Percentiles rank a stretch among this genome's conserved stretches.
phyloP scores from a whole-genome alignment of 2,329 filamentous ascomycete genomes.

The Aspergillus oerlinghausenensis region DNA sequence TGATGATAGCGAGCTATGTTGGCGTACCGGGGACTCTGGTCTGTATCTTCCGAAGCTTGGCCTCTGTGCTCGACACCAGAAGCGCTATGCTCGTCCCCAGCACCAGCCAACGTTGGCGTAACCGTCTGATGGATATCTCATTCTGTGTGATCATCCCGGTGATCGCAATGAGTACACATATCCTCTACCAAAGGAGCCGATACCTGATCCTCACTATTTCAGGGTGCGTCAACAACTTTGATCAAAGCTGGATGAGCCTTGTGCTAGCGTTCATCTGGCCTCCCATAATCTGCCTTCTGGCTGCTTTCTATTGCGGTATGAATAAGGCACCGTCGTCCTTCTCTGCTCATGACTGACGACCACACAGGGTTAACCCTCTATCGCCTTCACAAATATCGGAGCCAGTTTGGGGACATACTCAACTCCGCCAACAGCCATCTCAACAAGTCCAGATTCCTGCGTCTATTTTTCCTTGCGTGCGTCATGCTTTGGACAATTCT shows the following conservation, averaged over 20 bases:
- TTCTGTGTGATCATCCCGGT: conserved; percentile 55
- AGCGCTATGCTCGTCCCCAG: conserved; percentile 50
- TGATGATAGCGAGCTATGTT: conserved; percentile 51
- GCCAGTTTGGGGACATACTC: conserved; percentile 54
- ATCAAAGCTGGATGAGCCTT: conserved; percentile 55
- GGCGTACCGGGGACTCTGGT: conserved; percentile 50
- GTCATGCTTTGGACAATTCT: conserved; percentile 53
- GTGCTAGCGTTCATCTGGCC: conserved; percentile 55
- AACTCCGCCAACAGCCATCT: conserved; percentile 47
- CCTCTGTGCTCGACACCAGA: conserved; percentile 57
- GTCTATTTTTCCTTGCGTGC: conserved; percentile 48
- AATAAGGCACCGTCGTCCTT: conserved; percentile 22
- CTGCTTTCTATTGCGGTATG: conserved; percentile 54
- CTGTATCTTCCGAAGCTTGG: conserved; percentile 58
- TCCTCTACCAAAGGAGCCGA: conserved; percentile 55
- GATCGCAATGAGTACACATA: conserved; percentile 53
- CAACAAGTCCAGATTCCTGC: conserved; percentile 57
- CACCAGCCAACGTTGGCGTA: conserved; percentile 44
- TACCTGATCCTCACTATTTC: conserved; percentile 56
- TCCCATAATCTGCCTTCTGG: conserved; percentile 50
- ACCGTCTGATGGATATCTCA: conserved; percentile 47
- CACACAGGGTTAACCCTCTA: conserved; percentile 52
- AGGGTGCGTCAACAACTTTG: conserved; percentile 54
- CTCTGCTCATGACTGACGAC: not conserved
- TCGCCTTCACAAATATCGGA: conserved; percentile 58